Evolutionary conservation across 2,329 filamentous ascomycete genomes (phyloP).

Genomic region (Trichophyton simii): DNA sequence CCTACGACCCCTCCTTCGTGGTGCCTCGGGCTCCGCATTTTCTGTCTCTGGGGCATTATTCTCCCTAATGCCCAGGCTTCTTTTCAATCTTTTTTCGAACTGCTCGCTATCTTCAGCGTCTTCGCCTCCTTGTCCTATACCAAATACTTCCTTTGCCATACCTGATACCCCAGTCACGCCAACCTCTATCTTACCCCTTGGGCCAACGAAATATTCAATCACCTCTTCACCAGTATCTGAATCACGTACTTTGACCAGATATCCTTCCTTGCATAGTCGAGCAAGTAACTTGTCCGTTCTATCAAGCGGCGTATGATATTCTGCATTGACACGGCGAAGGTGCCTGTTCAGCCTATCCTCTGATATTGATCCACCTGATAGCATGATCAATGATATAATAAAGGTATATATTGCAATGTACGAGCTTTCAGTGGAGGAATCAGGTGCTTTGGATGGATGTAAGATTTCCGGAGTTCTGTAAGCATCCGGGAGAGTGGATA

Average conservation of each 20-base stretch:
- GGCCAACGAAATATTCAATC: conserved; percentile 72
- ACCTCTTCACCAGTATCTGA: conserved; percentile 57
- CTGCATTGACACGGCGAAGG: conserved; percentile 60
- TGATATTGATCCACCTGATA: conserved; percentile 59
- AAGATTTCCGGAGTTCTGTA: conserved; percentile 59
- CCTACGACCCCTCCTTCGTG: neutral
- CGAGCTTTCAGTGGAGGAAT: conserved; percentile 55
- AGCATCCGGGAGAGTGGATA: conserved; percentile 54
- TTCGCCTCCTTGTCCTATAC: conserved; percentile 16
- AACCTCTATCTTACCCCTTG: conserved; percentile 74
- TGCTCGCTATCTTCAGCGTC: conserved; percentile 29
- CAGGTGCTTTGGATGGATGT: conserved; percentile 53
- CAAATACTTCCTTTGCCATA: conserved; percentile 50
- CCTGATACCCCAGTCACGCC: conserved; percentile 62
- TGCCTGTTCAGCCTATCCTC: conserved; percentile 70
- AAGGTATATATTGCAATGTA: conserved; percentile 74
- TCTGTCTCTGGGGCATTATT: neutral
- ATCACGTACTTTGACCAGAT: conserved; percentile 64
- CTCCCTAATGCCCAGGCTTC: conserved; percentile 46
- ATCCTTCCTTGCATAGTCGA: conserved; percentile 67
- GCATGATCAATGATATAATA: conserved; percentile 61
- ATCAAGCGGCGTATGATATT: conserved; percentile 59
- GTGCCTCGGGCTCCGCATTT: neutral
- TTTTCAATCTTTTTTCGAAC: conserved; percentile 48
- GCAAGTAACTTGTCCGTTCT: conserved; percentile 64